Evolutionary conservation across 1,284 basidiomycete species (phyloP), one percentile per base, ranked within the genome.

Genomic region (Inonotus obliquus): DNA sequence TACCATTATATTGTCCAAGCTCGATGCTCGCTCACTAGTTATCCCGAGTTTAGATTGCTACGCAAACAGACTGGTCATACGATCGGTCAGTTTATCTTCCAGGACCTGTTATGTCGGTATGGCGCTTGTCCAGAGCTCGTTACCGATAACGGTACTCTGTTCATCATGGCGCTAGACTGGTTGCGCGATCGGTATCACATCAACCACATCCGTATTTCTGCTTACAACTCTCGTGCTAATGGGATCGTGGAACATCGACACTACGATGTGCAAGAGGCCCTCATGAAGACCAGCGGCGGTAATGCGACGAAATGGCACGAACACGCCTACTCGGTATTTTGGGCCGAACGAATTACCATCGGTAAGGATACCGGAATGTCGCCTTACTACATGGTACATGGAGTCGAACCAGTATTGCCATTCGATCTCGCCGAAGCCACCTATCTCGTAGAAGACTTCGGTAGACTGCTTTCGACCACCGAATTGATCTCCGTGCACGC

Each of bases 71-170:
- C 55, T 7, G 67, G 63, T 0, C 21, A 58, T 21, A 62, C 59
- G 1, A 41, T 73, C 2, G 69, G 64, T 0, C 59, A 62, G 3
- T 72, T 68, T 62, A 68, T 72, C 17, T 72, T 71, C 61, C 65
- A 71, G n/a, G 11, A 17, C 68, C 81, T 0, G 62, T 63, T 0
- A 60, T 72, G 6, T 74, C 0, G 63, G 72, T 1, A 64, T 72
- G 73, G 73, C 2, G 59, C 60, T 0, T 35, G 72, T 0, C 37
- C 35, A 11, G 69, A 74, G 52, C 68, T 74, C 2, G 65, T 73
- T 1, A 71, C 69, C 2, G 72, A 73, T 57, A 78, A 77, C 58
- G 74, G 75, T 0, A 52, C 57, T 0, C 53, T 65, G 0, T 64
- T 62, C n/a, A 38, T 64, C 0, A 56, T 55, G 0, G 66, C 57